Evolutionary conservation across 345 rosid species (phyloP), one percentile per base, ranked within the genome.

Genomic region (Triadica sebifera): DNA sequence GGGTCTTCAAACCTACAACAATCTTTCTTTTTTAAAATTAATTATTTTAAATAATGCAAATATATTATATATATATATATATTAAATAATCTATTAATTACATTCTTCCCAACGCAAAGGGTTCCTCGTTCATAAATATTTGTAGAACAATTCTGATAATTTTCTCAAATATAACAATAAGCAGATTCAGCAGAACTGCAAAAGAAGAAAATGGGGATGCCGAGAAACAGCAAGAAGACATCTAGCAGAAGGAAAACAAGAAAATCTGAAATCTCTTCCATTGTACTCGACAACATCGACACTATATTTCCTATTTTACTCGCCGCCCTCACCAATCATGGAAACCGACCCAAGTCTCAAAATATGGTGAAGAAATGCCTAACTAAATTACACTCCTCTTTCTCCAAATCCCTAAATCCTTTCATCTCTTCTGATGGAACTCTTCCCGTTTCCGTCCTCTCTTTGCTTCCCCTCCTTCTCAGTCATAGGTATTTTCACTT

Each of bases 401-500:
- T 77, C 67, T 79, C 86, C 50, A 68, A 74, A 45, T 58, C 78
- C 68, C 74, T 19, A 22, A 65, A 55, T 58, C 17, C 10, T 22
- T 52, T 66, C n/a, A 22, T 8, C 49, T 17, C 55, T 5, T 41
- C 47, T 59, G 53, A 68, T 41, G 66, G 29, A 51, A 29, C 22
- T 17, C 65, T 81, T 38, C 79, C 82, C 46, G 10, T 68, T 60
- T 67, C 84, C 56, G 62, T 81, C 69, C 77, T 86, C 69, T 77
- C 90, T 12, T 61, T 85, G 56, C 65, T 82, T 34, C 89, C 91
- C 7, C 5, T 66, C 12, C 87, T 88, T 75, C 84, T 88, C 74
- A 66, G 47, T 6, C 84, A 85, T 75, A 65, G 45, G 89, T 86
- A 77, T 57, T 64, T 41, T 58, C 66, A 47, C 17, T 34, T 50